A percentile compares a stretch with the other conserved stretches of the same genome.
These are phyloP conservation scores for Begonia masoniana DNA, from an alignment of 306 rosid species.

Conservation along the genomic window DNA sequence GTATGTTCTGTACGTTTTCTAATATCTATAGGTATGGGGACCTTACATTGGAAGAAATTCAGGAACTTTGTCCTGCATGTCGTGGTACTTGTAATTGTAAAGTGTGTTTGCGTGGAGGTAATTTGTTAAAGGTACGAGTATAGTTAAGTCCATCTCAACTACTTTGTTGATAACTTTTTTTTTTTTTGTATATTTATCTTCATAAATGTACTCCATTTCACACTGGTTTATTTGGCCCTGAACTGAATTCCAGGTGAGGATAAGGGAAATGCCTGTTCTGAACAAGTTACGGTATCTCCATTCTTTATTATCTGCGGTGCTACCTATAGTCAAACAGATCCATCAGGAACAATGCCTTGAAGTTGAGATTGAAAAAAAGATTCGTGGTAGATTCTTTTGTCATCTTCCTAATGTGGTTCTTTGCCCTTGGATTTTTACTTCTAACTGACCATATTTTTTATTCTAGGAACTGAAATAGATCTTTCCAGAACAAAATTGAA, in stretches of 20 bases:
- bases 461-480: conserved; percentile 64
- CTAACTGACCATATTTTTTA: conserved; percentile 16
- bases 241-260: conserved; percentile 51
- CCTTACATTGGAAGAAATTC: conserved; percentile 58
- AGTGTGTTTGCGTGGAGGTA: conserved; percentile 71
- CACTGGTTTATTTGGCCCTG: no score
- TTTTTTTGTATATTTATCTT: no score
- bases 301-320: conserved; percentile 65
- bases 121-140: conserved; percentile 64
- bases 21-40: conserved; percentile 51
- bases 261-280: conserved; percentile 68
- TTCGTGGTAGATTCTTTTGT: conserved; percentile 43
- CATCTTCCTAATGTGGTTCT: background rate
- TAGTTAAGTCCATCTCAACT: background rate
- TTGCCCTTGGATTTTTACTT: conserved; percentile 3
- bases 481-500: conserved; percentile 78
- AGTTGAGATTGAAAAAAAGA: conserved; percentile 77
- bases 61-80: conserved; percentile 82
- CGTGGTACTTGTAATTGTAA: conserved; percentile 81
- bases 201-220: no score
- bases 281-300: conserved; percentile 78
- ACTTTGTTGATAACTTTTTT: background rate
- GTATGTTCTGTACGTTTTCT: conserved; percentile 11
- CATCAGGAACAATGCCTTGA: conserved; percentile 74
- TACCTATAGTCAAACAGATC: conserved; percentile 79